phyloP scores from a whole-genome alignment of 2,329 filamentous ascomycete species.

The Aquanectria penicillioides region DNA sequence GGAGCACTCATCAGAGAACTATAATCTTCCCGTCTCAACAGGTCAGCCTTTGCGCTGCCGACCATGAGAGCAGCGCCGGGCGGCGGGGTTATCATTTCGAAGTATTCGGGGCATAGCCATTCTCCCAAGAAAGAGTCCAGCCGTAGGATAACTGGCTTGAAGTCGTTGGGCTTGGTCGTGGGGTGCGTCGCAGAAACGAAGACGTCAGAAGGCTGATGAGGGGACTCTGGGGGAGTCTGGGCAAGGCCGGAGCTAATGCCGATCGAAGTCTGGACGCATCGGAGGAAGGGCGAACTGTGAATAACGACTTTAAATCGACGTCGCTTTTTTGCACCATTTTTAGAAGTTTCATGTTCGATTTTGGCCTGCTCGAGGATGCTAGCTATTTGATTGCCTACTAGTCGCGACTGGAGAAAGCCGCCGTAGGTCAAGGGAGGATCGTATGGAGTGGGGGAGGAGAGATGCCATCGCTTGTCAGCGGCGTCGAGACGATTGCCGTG shows the following conservation, averaged over 20 bases:
- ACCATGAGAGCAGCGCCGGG: constrained; percentile 89
- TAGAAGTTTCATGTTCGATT: constrained; percentile 51
- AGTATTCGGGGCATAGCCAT: constrained; percentile 95
- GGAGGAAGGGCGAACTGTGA: constrained; percentile 91
- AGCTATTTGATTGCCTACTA: constrained; percentile 85
- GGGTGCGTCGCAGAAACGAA: constrained; percentile 47
- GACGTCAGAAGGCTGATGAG: constrained; percentile 46
- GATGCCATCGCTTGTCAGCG: constrained; percentile 94
- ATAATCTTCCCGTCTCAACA: constrained; percentile 80
- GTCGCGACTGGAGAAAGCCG: constrained; percentile 88
- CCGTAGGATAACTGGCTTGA: constrained; percentile 73
- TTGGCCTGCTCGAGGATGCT: constrained; percentile 70
- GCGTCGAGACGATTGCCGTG: constrained; percentile 95
- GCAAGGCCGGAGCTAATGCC: constrained; percentile 88
- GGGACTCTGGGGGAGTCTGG: constrained; percentile 55
- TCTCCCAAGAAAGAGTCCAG: constrained; percentile 94
- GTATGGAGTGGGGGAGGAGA: constrained; percentile 92
- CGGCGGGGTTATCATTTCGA: constrained; percentile 89
- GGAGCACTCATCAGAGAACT: constrained; percentile 52
- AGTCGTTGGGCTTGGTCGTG: constrained; percentile 39
- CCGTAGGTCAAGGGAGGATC: constrained; percentile 95
- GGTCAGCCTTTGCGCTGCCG: constrained; percentile 85
- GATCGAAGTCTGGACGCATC: constrained; percentile 92
- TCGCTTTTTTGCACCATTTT: constrained; percentile 50
- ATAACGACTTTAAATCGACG: constrained; percentile 82